Evolutionary conservation across 2,329 filamentous ascomycete species (phyloP), one percentile per base, ranked within the genome.

Genomic region (Didymella lethalis): DNA sequence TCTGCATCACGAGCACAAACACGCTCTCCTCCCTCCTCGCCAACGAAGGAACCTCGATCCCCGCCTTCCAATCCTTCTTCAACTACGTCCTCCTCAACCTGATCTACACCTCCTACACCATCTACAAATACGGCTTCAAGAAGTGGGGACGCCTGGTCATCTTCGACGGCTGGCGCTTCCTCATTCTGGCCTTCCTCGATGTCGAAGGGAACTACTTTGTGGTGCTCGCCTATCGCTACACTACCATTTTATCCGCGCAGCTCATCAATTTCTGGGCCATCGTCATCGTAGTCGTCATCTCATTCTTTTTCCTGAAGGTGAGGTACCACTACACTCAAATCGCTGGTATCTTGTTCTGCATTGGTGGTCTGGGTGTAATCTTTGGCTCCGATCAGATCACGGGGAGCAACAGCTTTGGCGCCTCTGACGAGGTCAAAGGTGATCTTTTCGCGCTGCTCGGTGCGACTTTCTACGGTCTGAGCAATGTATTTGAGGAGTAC

Each of bases 201-300:
- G 94, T 98, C 48, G 86, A 97, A 79, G 95, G 95, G 62, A 99
- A 99, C 81, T 99, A 97, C 83, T 98, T 98, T 76, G 93, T 93
- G 71, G 94, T 99, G 49, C 85, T 97, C 48, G 95, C 94, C 5
- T 99, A 98, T 81, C 86, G 90, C 59, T 88, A 77, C 59, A 97
- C 94, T 54, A 97, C 93, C 71, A 90, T 97, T 68, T 85, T 98
- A 48, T 95, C 90, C 20, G 93, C 93, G 16, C 93, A 98, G 83
- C 85, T 99, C 51, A 92, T 99, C 80, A 97, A 97, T 84, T 98
- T 98, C 81, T 98, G 94, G 94, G 91, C 93, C 68, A 98, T 99
- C 67, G 91, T 96, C 49, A 88, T 94, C 63, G 95, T 99, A 23
- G 92, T 98, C 20, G 74, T 90, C 61, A 80, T 97, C 65, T 97